A percentile compares a stretch with the other conserved stretches of the same genome.
phyloP scores from a whole-genome alignment of 495 filamentous ascomycete species.

The Penicillium maclennaniae region DNA sequence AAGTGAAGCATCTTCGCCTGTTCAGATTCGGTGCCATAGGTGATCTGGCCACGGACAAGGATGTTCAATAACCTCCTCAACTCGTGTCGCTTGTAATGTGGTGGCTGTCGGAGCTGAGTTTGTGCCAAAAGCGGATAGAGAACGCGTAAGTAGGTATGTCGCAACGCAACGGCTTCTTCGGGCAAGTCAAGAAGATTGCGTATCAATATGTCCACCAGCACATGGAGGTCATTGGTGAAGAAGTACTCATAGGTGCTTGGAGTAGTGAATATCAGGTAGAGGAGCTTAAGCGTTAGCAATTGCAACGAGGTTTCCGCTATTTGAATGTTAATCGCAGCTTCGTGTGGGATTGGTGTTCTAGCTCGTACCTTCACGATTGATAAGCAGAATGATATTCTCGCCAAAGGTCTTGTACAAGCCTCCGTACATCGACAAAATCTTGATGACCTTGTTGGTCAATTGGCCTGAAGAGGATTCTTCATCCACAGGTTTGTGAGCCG shows the following conservation, averaged over 20 bases:
- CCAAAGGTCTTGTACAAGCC: slow-evolving; percentile 87
- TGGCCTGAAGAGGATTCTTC: slow-evolving; percentile 35
- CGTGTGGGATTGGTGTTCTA: background rate
- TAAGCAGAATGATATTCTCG: slow-evolving; percentile 92
- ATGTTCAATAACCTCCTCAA: slow-evolving; percentile 69
- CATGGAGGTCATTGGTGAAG: slow-evolving; percentile 93
- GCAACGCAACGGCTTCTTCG: slow-evolving; percentile 69
- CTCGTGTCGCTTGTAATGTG: slow-evolving; percentile 90
- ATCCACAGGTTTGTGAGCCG: slow-evolving; percentile 50
- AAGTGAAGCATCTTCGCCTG: slow-evolving; percentile 68
- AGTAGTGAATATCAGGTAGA: slow-evolving; percentile 93
- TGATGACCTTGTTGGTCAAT: slow-evolving; percentile 92
- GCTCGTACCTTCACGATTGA: slow-evolving; percentile 80
- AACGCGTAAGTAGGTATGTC: slow-evolving; percentile 97
- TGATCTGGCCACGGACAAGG: slow-evolving; percentile 47
- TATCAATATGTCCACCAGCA: slow-evolving; percentile 92
- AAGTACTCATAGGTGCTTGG: slow-evolving; percentile 93
- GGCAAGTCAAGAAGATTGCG: slow-evolving; percentile 93
- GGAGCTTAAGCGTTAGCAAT: slow-evolving; percentile 87
- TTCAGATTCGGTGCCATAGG: slow-evolving; percentile 29
- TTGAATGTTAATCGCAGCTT: background rate
- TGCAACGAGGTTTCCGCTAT: slow-evolving; percentile 80
- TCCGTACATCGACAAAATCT: slow-evolving; percentile 75
- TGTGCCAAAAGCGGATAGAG: slow-evolving; percentile 85
- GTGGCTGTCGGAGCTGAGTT: slow-evolving; percentile 79